These are phyloP conservation scores for Suhomyces yuchorum DNA, from an alignment of 1,139 yeast species.

Conservation along the genomic window DNA sequence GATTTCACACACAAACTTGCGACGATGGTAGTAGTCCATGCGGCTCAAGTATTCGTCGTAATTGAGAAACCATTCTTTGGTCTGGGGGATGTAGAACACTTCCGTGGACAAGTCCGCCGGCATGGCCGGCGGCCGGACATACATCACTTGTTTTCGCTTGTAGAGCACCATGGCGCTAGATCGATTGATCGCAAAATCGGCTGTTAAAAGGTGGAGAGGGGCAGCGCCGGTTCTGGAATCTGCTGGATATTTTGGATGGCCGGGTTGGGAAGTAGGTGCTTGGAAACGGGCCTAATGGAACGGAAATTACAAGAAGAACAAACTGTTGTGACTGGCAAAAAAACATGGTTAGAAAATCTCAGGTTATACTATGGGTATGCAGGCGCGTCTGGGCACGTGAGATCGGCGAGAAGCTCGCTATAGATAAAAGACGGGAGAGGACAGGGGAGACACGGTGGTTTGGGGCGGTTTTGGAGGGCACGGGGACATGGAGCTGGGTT, in stretches of 20 bases:
- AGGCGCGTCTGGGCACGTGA: constrained; percentile 8
- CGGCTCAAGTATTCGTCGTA: constrained; percentile 76
- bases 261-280: not conserved
- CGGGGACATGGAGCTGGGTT: too few species aligned
- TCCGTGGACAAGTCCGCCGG: constrained; percentile 56
- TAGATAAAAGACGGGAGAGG: too few species aligned
- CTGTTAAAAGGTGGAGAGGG: not conserved
- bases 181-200: not conserved
- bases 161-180: constrained; percentile 56
- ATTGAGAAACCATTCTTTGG: constrained; percentile 81
- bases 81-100: constrained; percentile 79
- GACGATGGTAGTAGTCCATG: constrained; percentile 69
- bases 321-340: not conserved
- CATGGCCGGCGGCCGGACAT: constrained; percentile 55
- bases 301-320: not conserved
- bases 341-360: constrained; percentile 8
- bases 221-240: not conserved
- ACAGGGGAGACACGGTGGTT: not conserved
- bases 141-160: constrained; percentile 68
- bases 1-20: constrained; percentile 90
- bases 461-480: too few species aligned
- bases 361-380: constrained; percentile 8
- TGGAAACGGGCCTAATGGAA: not conserved
- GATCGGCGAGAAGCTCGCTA: not conserved
- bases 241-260: not conserved